Evolutionary conservation across 768 basidiomycete species (phyloP).

Genomic region (Rhizopogon rudus): DNA sequence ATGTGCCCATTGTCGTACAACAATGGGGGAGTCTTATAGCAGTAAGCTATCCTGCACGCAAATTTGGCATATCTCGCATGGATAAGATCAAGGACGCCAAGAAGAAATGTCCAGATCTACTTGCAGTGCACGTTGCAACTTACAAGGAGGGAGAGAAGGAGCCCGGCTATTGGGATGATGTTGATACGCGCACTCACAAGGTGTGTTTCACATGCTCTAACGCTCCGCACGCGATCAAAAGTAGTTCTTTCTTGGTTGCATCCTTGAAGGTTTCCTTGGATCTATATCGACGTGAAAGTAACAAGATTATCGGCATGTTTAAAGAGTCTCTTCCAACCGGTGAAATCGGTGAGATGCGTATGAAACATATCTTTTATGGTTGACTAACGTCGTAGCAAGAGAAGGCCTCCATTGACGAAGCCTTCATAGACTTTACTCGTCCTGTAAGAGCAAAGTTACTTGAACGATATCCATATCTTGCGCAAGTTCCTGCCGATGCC

Average conservation of each 20-base stretch:
- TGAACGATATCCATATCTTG: slow-evolving; percentile 71
- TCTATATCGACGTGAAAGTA: slow-evolving; percentile 85
- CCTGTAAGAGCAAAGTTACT: slow-evolving; percentile 76
- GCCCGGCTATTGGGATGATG: slow-evolving; percentile 89
- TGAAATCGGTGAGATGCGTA: slow-evolving; percentile 62
- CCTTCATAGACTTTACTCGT: slow-evolving; percentile 87
- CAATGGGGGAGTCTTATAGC: slow-evolving; percentile 92
- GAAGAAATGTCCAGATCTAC: slow-evolving; percentile 79
- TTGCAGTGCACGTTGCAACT: slow-evolving; percentile 91
- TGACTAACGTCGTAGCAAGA: slow-evolving; percentile 41
- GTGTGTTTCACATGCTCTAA: slow-evolving; percentile 31
- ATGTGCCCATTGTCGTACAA: slow-evolving; percentile 71
- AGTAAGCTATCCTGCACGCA: slow-evolving; percentile 92
- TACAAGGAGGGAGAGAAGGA: slow-evolving; percentile 84
- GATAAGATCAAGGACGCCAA: slow-evolving; percentile 77
- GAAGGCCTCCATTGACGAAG: slow-evolving; percentile 97
- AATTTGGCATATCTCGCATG: slow-evolving; percentile 91
- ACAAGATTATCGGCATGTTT: slow-evolving; percentile 81
- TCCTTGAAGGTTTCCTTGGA: slow-evolving; percentile 80
- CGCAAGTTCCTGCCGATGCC: slow-evolving; percentile 61
- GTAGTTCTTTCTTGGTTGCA: neutral
- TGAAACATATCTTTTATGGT: neutral
- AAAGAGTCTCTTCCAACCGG: slow-evolving; percentile 72
- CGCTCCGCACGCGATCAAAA: neutral
- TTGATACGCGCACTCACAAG: slow-evolving; percentile 90